phyloP scores from a whole-genome alignment of 768 basidiomycete species.

The Guyanaporus albipodus region DNA sequence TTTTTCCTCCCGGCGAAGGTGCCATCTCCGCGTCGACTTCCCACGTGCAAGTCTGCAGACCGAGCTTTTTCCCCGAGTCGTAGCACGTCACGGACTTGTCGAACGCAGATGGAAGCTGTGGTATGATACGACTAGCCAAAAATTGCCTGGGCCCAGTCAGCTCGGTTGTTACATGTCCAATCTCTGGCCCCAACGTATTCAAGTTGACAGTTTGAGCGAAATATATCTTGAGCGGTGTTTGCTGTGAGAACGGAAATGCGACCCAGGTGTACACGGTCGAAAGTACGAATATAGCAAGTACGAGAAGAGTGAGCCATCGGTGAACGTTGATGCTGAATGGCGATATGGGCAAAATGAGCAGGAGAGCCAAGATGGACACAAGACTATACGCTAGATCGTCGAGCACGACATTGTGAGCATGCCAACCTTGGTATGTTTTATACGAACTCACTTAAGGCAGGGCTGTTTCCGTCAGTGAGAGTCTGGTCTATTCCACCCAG shows the following conservation, averaged over 20 bases:
- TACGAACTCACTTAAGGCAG: slow-evolving; percentile 41
- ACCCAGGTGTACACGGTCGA: slow-evolving; percentile 43
- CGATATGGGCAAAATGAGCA: slow-evolving; percentile 55
- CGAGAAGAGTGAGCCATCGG: slow-evolving; percentile 32
- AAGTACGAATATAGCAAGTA: slow-evolving; percentile 40
- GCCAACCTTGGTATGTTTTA: background rate
- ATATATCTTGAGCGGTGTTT: slow-evolving; percentile 63
- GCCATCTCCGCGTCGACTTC: slow-evolving; percentile 30
- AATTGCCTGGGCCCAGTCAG: slow-evolving; percentile 45
- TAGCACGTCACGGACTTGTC: slow-evolving; percentile 34
- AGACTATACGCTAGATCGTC: slow-evolving; percentile 45
- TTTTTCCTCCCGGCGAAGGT: slow-evolving; percentile 37
- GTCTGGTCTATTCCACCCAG: slow-evolving; percentile 53
- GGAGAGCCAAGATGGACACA: slow-evolving; percentile 42
- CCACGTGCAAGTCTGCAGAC: slow-evolving; percentile 51
- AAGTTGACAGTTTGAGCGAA: slow-evolving; percentile 63
- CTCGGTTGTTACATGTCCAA: slow-evolving; percentile 37
- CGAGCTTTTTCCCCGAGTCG: slow-evolving; percentile 24
- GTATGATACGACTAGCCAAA: slow-evolving; percentile 41
- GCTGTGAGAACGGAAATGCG: slow-evolving; percentile 59
- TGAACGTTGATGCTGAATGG: slow-evolving; percentile 60
- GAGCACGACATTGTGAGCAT: background rate
- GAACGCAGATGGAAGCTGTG: slow-evolving; percentile 49
- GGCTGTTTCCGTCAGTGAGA: slow-evolving; percentile 56
- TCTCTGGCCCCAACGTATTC: slow-evolving; percentile 19